These are phyloP conservation scores for Triticum timopheevii DNA, from an alignment of 176 grass and related monocot genomes.

Conservation along the genomic window DNA sequence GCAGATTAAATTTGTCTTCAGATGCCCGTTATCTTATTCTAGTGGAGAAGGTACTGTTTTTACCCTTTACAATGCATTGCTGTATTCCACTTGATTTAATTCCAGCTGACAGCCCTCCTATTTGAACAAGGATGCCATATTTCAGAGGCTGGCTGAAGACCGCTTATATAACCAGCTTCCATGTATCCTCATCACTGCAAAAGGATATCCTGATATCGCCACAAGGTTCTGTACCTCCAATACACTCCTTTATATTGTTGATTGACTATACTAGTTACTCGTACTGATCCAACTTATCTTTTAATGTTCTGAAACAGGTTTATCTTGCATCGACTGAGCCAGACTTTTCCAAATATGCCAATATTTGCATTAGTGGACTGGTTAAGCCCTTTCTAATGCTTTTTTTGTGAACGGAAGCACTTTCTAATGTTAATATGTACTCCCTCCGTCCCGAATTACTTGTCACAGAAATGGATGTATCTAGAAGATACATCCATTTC, in stretches of 20 bases:
- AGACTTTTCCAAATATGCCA: slow-evolving; percentile 69
- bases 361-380: slow-evolving; percentile 89
- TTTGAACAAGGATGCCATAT: slow-evolving; percentile 85
- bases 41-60: slow-evolving; percentile 73
- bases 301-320: slow-evolving; percentile 52
- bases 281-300: background rate
- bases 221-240: slow-evolving; percentile 61
- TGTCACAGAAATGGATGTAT: too few relatives aligned
- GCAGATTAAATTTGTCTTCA: slow-evolving; percentile 64
- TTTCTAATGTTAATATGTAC: slow-evolving; percentile 16
- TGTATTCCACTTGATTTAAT: background rate
- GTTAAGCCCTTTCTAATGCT: slow-evolving; percentile 40
- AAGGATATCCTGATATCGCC: slow-evolving; percentile 98
- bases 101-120: background rate
- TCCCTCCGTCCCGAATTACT: too few relatives aligned
- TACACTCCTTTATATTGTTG: background rate
- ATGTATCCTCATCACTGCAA: slow-evolving; percentile 83
- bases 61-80: background rate
- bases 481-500: too few relatives aligned
- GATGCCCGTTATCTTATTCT: slow-evolving; percentile 82
- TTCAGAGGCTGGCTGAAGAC: slow-evolving; percentile 97
- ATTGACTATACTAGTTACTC: background rate
- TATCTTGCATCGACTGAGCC: slow-evolving; percentile 71
- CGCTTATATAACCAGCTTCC: slow-evolving; percentile 75
- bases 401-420: background rate